These are phyloP conservation scores for Pueraria montana DNA, from an alignment of 306 rosid genomes.

Conservation along the genomic window DNA sequence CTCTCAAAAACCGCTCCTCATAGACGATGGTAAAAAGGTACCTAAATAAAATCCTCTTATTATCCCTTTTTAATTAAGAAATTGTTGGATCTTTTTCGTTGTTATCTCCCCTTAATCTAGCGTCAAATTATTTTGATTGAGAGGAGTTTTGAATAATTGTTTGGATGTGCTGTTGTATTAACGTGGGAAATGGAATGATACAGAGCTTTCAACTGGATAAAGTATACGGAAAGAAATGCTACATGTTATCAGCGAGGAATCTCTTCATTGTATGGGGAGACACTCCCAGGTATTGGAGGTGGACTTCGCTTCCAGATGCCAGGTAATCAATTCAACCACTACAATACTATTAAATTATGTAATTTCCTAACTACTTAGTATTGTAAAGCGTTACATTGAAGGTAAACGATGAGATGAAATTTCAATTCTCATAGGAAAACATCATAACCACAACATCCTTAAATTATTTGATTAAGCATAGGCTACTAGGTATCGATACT, in stretches of 20 bases:
- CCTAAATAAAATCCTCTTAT: conserved; percentile 3
- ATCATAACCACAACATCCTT: too few relatives aligned
- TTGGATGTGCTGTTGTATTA: not conserved
- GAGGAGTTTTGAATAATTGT: not conserved
- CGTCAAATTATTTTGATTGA: too few relatives aligned
- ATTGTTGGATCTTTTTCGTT: too few relatives aligned
- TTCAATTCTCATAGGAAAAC: too few relatives aligned
- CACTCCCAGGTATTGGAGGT: conserved; percentile 76
- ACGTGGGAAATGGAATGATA: conserved; percentile 3
- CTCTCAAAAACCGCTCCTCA: conserved; percentile 63
- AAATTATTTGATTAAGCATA: too few relatives aligned
- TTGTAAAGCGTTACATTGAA: too few relatives aligned
- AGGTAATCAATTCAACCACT: conserved; percentile 37
- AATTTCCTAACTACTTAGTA: too few relatives aligned
- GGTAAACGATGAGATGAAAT: too few relatives aligned
- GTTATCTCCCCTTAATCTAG: too few relatives aligned
- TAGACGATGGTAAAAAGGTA: conserved; percentile 70
- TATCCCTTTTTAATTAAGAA: too few relatives aligned
- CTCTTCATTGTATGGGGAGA: conserved; percentile 80
- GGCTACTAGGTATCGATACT: too few relatives aligned
- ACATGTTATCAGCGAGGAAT: conserved; percentile 74
- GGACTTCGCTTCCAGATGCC: conserved; percentile 53
- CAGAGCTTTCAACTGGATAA: conserved; percentile 84
- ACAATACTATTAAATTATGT: too few relatives aligned
- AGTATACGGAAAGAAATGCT: conserved; percentile 74